These are phyloP conservation scores for Pichia sp. DNA, from an alignment of 1,139 yeast genomes.

Conservation along the genomic window DNA sequence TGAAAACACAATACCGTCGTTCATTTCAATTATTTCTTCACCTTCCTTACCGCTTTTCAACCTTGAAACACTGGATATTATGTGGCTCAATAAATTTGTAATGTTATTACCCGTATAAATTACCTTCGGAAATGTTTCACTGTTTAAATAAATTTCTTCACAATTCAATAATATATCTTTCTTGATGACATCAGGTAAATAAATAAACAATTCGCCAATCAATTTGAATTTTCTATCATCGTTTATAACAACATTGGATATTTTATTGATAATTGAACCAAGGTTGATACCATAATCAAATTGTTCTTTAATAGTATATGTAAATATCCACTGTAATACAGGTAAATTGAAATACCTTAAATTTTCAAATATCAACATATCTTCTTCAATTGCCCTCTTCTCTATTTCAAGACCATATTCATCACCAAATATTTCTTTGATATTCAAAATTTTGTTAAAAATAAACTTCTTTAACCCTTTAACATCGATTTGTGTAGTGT, in stretches of 20 bases:
- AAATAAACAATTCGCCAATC: slow-evolving; percentile 35
- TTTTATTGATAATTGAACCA: background rate
- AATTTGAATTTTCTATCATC: slow-evolving; percentile 10
- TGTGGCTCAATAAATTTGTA: slow-evolving; percentile 21
- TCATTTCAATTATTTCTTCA: slow-evolving; percentile 17
- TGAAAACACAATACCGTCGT: slow-evolving; percentile 30
- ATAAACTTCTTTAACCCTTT: slow-evolving; percentile 6
- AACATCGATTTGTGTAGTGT: background rate
- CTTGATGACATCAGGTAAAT: slow-evolving; percentile 31
- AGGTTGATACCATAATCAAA: slow-evolving; percentile 5
- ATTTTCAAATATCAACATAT: slow-evolving; percentile 13
- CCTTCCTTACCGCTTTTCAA: slow-evolving; percentile 1
- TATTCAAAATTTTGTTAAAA: slow-evolving; percentile 6
- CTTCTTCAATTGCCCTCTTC: background rate
- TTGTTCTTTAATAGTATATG: slow-evolving; percentile 22
- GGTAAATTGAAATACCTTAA: slow-evolving; percentile 51
- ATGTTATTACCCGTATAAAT: slow-evolving; percentile 18
- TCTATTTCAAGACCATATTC: slow-evolving; percentile 7
- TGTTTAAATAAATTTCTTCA: slow-evolving; percentile 38
- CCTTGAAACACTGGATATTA: slow-evolving; percentile 28
- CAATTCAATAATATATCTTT: slow-evolving; percentile 32
- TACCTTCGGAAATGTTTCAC: slow-evolving; percentile 38
- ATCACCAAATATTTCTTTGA: background rate
- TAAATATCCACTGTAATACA: slow-evolving; percentile 43
- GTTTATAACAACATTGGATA: background rate